Evolutionary conservation across 352 stramenopile species (phyloP).

Genomic region (Pythium chondricola): DNA sequence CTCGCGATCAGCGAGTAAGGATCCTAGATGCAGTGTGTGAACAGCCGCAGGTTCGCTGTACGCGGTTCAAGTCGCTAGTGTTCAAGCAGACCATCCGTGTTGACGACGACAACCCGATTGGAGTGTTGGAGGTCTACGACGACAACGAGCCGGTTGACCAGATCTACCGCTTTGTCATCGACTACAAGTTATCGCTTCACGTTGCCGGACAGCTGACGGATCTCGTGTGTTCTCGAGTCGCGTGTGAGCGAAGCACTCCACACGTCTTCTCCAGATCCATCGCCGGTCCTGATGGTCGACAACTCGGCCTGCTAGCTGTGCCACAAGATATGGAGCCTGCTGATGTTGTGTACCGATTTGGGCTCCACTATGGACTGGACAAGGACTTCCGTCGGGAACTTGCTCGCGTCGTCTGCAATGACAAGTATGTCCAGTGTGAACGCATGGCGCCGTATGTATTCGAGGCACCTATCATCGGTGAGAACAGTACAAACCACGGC

Average conservation of each 20-base stretch:
- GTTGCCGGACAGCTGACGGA: slow-evolving; percentile 35
- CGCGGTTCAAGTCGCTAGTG: slow-evolving; percentile 32
- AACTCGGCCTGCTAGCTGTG: slow-evolving; percentile 47
- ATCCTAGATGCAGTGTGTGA: slow-evolving; percentile 44
- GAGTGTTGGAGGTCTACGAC: slow-evolving; percentile 60
- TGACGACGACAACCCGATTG: slow-evolving; percentile 23
- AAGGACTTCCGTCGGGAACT: slow-evolving; percentile 40
- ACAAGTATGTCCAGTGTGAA: slow-evolving; percentile 50
- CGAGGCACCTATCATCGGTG: slow-evolving; percentile 41
- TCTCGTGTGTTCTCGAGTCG: slow-evolving; percentile 25
- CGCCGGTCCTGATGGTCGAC: slow-evolving; percentile 15
- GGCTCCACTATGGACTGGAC: slow-evolving; percentile 22
- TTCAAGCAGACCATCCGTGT: slow-evolving; percentile 37
- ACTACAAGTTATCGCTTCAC: slow-evolving; percentile 28
- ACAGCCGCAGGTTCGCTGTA: slow-evolving; percentile 27
- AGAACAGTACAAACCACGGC: slow-evolving; percentile 33
- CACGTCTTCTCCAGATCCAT: slow-evolving; percentile 51
- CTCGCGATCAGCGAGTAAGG: slow-evolving; percentile 14
- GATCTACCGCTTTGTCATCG: slow-evolving; percentile 62
- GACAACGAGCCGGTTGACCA: slow-evolving; percentile 56
- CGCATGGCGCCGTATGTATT: slow-evolving; percentile 43
- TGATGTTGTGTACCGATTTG: slow-evolving; percentile 48
- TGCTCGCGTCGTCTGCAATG: slow-evolving; percentile 36
- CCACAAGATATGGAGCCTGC: slow-evolving; percentile 40
- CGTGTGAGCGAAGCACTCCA: slow-evolving; percentile 36